Base-by-base conservation (phyloP, 257 asterid genomes). In the Coffea canephora region DNA sequence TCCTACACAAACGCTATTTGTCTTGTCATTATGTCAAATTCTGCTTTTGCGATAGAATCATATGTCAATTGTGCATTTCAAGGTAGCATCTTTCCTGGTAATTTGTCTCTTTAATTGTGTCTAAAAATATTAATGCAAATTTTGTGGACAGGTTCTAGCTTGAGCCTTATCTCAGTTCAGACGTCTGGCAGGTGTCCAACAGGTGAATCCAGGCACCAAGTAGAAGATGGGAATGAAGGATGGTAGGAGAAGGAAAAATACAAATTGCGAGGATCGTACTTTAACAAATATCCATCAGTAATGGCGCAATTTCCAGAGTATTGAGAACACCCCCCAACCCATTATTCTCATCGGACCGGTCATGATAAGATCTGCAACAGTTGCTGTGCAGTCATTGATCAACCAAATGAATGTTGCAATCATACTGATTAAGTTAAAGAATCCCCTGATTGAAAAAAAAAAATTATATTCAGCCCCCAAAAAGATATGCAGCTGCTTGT, bases 401-500 rank as follows among this genome's bases (percentile, higher is more conserved):
- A 19, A 23, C 48, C n/a, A 72, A 64, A 71, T 76, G 41, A 61
- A 76, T 76, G 66, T 52, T 3, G 14, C 9, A 41, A 16, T 23
- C 2, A 48, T 23, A 31, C 31, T 49, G 77, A 31, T n/a, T 21
- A 16, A 41, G 41, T 57, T 49, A 76, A 74, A 41, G 19, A 54
- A 65, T 52, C 10, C 48, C 36, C 54, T 34, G 6, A n/a, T 31
- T 5, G 27, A 4, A n/a, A 4, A 25, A 21, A 72, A 21, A 34
- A 41, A 19, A 21, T 39, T 43, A 13, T 23, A 45, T 70, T 93
- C 90, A 94, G 80, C 97, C 97, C 52, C 97, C 99, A 59, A 96
- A 96, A 76, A 96, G 95, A 84, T 87, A 96, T 57, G 92, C 92
- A 36, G 98, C 98, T 4, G 98, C 98, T 82, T 92, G 97, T 77